These are phyloP conservation scores for Acanthamoeba healyi DNA, from an alignment of 208 protist species.

Conservation along the genomic window DNA sequence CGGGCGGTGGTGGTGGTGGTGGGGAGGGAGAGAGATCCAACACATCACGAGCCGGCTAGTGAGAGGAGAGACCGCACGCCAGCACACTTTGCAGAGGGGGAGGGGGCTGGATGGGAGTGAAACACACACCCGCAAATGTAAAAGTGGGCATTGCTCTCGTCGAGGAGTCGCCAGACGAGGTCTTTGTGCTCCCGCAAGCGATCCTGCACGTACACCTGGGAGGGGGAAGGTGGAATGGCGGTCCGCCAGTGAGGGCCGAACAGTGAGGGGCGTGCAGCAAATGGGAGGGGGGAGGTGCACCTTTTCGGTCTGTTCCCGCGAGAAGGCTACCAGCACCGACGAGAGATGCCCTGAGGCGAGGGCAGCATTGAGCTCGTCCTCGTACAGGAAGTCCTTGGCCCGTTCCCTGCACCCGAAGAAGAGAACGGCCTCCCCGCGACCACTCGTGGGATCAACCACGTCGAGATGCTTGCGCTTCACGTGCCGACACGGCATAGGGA, in stretches of 20 bases:
- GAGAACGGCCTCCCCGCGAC: constrained; percentile 74
- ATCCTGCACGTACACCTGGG: constrained; percentile 84
- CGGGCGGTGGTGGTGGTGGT: too few relatives aligned
- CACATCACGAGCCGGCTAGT: neutral
- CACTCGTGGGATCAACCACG: constrained; percentile 13
- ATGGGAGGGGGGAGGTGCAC: neutral
- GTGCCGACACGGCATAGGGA: too few relatives aligned
- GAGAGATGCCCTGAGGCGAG: constrained; percentile 13
- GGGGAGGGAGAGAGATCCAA: too few relatives aligned
- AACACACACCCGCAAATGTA: constrained; percentile 78
- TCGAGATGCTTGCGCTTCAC: constrained; percentile 43
- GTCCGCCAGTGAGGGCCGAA: too few relatives aligned
- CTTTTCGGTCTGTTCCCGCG: constrained; percentile 60
- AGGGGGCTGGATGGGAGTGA: too few relatives aligned
- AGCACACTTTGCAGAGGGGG: neutral
- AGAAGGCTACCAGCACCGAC: constrained; percentile 77
- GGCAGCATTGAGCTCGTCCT: constrained; percentile 77
- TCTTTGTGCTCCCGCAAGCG: constrained; percentile 68
- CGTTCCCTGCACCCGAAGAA: constrained; percentile 83
- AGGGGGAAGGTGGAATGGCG: too few relatives aligned
- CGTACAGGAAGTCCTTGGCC: constrained; percentile 82
- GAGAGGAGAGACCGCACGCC: neutral
- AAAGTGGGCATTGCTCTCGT: constrained; percentile 64
- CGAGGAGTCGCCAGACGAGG: constrained; percentile 75
- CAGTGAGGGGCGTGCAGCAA: too few relatives aligned